Evolutionary conservation across 352 stramenopile species (phyloP), one percentile per base, ranked within the genome.

Genomic region (Globisporangium echinulatum): DNA sequence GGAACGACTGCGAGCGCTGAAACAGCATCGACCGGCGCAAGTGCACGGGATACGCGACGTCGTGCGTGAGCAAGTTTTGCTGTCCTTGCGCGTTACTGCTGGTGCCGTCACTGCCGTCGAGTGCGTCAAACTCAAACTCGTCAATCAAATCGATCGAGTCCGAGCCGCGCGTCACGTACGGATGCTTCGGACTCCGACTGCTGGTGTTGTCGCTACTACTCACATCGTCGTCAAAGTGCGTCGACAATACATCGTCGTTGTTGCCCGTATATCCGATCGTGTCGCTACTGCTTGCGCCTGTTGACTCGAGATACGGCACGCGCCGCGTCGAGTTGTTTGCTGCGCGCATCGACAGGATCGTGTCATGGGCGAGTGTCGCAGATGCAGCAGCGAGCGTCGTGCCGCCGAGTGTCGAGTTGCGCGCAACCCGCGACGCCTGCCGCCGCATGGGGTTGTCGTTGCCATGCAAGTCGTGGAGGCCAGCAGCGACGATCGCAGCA

Each of bases 21-120:
- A 92, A 90, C n/a, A 77, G 80, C 14, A 79, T 49, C 10, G 82
- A 92, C 39, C 82, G 77, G 33, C 78, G 69, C 66, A 88, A 73
- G 36, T 74, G 65, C 10, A 69, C 66, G 0, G 79, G 72, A 48
- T 88, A 86, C 36, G 56, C 58, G 40, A 86, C 73, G 50, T 87
- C 73, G 49, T 77, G 61, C 37, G 77, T 70, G 1, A 73, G 62
- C 66, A 85, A 48, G 57, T 82, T 63, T 55, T 44, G 40, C 40
- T 44, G 7, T 8, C 11, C 7, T 13, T 47, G 25, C 70, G 37
- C 14, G 15, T 48, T 70, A 43, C n/a, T 44, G 4, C 74, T 52
- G 53, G 11, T 13, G 11, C 7, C 11, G 40, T 13, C 40, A 44
- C 71, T 68, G 54, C 81, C 72, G 19, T 71, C 74, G 15, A 49